Evolutionary conservation across 169 alveolate genomes (phyloP).

Genomic region (Plasmodium malariae): DNA sequence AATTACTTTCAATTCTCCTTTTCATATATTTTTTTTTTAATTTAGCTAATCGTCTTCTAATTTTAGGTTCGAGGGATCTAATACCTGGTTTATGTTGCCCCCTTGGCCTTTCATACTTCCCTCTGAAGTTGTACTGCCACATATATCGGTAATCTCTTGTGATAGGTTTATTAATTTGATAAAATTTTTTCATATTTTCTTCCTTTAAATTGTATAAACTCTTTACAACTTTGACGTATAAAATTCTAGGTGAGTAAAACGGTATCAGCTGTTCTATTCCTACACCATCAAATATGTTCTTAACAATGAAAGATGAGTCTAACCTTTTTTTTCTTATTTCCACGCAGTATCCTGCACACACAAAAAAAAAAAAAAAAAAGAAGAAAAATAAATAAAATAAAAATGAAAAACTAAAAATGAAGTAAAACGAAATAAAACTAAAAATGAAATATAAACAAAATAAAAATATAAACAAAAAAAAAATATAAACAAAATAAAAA

Average conservation of each 20-base stretch:
- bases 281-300: constrained; percentile 87
- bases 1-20: constrained; percentile 79
- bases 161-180: constrained; percentile 81
- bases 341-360: constrained; percentile 84
- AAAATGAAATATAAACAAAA: too few species aligned
- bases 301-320: constrained; percentile 85
- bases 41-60: constrained; percentile 77
- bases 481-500: too few species aligned
- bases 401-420: not conserved
- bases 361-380: not conserved
- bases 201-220: constrained; percentile 73
- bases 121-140: constrained; percentile 89
- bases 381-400: not conserved
- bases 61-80: constrained; percentile 80
- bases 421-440: too few species aligned
- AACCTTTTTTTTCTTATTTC: constrained; percentile 81
- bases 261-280: constrained; percentile 87
- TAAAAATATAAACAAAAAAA: too few species aligned
- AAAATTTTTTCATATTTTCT: constrained; percentile 26
- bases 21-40: constrained; percentile 79
- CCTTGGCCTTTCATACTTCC: constrained; percentile 81
- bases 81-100: constrained; percentile 92
- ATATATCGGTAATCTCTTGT: constrained; percentile 90
- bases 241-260: constrained; percentile 82
- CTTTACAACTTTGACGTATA: constrained; percentile 82